Evolutionary conservation across 2,329 filamentous ascomycete genomes (phyloP).

Genomic region (Lanzia echinophila): DNA sequence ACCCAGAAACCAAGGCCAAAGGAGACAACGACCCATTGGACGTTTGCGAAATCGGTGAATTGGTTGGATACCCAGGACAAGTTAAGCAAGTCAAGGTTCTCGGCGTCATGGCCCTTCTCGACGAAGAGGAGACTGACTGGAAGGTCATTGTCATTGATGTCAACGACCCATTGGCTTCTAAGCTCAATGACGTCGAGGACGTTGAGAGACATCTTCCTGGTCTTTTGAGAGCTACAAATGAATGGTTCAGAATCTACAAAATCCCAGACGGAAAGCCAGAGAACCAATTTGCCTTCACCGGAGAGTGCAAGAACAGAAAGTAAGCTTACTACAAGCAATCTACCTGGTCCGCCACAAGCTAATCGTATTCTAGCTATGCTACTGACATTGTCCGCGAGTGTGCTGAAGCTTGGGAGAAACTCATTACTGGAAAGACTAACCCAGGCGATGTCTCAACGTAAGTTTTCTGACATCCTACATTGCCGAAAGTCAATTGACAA

Average conservation of each 20-base stretch:
- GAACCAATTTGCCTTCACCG: constrained; percentile 99
- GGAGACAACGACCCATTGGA: constrained; percentile 99
- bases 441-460: constrained; percentile 76
- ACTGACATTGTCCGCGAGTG: constrained; percentile 94
- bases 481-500: constrained; percentile 26
- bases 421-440: constrained; percentile 83
- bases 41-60: constrained; percentile 98
- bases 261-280: constrained; percentile 99
- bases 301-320: constrained; percentile 99
- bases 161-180: constrained; percentile 91
- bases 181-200: constrained; percentile 98
- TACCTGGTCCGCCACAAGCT: constrained; percentile 5
- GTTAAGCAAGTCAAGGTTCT: constrained; percentile 99
- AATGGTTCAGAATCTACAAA: constrained; percentile 99
- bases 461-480: constrained; percentile 34
- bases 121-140: constrained; percentile 99
- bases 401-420: constrained; percentile 91
- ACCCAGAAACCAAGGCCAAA: constrained; percentile 99
- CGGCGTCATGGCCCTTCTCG: constrained; percentile 97
- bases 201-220: constrained; percentile 97
- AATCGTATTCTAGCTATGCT: constrained; percentile 63
- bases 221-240: constrained; percentile 93
- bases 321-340: constrained; percentile 35
- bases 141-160: constrained; percentile 99
- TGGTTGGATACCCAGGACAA: constrained; percentile 92